A percentile compares a stretch with the other conserved stretches of the same genome.
phyloP scores from a whole-genome alignment of 176 grass and related monocot species.

The Triticum monococcum region DNA sequence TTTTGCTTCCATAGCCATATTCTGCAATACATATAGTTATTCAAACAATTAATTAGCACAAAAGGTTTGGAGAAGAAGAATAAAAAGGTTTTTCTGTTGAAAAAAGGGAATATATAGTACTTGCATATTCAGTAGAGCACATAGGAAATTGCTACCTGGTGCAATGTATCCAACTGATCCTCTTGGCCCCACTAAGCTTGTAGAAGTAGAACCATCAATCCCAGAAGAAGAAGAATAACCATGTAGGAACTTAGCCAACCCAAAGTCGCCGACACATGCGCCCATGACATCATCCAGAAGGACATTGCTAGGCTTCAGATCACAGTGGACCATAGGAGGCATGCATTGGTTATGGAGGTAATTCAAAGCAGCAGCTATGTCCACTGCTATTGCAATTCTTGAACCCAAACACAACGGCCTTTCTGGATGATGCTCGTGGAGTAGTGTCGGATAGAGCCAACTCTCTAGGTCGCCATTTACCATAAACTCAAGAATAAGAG shows the following conservation, averaged over 20 bases:
- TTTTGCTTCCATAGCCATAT: constrained; percentile 46
- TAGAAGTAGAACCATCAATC: constrained; percentile 18
- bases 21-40: neutral
- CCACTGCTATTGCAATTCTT: constrained; percentile 27
- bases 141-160: constrained; percentile 9
- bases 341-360: too few species aligned
- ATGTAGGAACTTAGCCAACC: too few species aligned
- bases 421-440: neutral
- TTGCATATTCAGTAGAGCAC: too few species aligned
- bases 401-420: constrained; percentile 23
- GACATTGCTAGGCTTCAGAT: too few species aligned
- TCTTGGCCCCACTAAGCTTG: constrained; percentile 14
- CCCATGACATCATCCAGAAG: too few species aligned
- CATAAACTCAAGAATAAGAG: constrained; percentile 51
- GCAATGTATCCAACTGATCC: constrained; percentile 45
- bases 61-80: neutral
- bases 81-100: neutral
- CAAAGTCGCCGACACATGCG: too few species aligned
- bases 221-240: neutral
- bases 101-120: neutral
- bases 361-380: too few species aligned
- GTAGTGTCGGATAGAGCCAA: constrained; percentile 38
- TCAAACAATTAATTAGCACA: neutral
- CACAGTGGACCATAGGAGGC: too few species aligned
- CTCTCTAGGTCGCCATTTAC: constrained; percentile 47